A percentile compares a stretch with the other conserved stretches of the same genome.
Evolutionary conservation across 805 yeast genomes (phyloP).

Genomic region (Suhomyces vadensis): DNA sequence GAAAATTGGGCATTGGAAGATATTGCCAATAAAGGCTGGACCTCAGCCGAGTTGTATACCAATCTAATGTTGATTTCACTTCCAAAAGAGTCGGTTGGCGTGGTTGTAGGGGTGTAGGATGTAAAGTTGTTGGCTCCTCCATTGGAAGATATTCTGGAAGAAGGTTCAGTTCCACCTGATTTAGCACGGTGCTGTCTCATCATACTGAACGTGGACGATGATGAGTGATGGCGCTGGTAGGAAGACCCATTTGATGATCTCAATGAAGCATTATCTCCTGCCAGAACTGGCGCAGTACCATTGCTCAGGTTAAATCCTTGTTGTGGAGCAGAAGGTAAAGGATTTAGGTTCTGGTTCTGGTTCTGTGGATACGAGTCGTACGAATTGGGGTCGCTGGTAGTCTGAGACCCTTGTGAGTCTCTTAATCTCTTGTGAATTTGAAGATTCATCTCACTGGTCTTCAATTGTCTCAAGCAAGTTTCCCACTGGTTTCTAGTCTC

Average conservation of each 20-base stretch:
- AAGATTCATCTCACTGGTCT: conserved; percentile 41
- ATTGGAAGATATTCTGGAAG: conserved; percentile 7
- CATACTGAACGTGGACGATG: conserved; percentile 46
- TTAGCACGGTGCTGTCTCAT: conserved; percentile 35
- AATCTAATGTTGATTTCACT: conserved; percentile 25
- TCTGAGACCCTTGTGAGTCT: conserved; percentile 33
- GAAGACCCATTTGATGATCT: conserved; percentile 32
- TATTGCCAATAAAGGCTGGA: conserved; percentile 29
- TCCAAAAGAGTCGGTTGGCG: conserved; percentile 8
- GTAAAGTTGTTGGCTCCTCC: conserved; percentile 8
- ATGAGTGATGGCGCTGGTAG: conserved; percentile 42
- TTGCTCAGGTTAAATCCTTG: background rate
- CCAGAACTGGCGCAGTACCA: too few relatives aligned
- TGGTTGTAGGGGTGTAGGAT: conserved; percentile 7
- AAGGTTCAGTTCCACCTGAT: conserved; percentile 7
- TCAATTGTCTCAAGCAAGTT: conserved; percentile 54
- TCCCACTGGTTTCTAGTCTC: conserved; percentile 87
- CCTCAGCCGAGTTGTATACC: conserved; percentile 33
- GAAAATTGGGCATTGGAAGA: conserved; percentile 33
- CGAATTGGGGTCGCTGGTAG: conserved; percentile 24
- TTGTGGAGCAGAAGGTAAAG: background rate
- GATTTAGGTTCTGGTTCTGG: background rate
- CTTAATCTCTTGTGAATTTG: conserved; percentile 39
- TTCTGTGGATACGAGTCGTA: conserved; percentile 10
- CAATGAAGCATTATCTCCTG: conserved; percentile 9